phyloP scores from a whole-genome alignment of 345 rosid species.

The Citrus mangshanensis region DNA sequence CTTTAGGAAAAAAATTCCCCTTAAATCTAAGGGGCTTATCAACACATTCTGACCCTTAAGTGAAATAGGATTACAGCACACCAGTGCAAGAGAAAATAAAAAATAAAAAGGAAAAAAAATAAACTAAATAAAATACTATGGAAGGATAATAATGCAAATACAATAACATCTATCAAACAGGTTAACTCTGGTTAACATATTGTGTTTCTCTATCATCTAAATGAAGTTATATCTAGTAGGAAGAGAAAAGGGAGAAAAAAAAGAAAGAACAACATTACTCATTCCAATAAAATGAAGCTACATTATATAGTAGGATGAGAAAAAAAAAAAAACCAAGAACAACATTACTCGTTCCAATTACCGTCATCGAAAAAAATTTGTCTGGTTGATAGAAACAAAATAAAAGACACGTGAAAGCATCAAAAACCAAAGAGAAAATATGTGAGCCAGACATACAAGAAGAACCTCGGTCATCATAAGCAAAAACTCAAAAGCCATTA shows the following conservation, averaged over 20 bases:
- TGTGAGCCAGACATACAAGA: neutral
- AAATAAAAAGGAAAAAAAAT: neutral
- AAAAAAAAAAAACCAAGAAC: neutral
- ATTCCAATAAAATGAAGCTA: neutral
- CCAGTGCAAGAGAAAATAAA: neutral
- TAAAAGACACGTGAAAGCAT: neutral
- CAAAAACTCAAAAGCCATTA: neutral
- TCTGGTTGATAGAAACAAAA: neutral
- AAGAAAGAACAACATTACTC: neutral
- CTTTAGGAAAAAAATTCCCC: neutral
- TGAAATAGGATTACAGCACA: neutral
- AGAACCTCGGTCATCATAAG: neutral
- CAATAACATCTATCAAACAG: neutral
- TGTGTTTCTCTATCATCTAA: neutral
- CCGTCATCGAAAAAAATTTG: neutral
- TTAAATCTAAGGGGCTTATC: neutral
- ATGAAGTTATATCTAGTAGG: neutral
- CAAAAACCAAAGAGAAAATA: neutral
- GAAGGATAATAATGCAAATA: neutral
- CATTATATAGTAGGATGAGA: neutral
- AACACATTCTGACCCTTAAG: neutral
- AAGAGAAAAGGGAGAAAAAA: neutral
- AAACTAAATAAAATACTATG: neutral
- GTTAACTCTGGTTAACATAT: neutral
- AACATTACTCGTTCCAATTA: neutral